Base-by-base conservation (phyloP, 2,329 filamentous ascomycete genomes). In the Colletotrichum plurivorum region DNA sequence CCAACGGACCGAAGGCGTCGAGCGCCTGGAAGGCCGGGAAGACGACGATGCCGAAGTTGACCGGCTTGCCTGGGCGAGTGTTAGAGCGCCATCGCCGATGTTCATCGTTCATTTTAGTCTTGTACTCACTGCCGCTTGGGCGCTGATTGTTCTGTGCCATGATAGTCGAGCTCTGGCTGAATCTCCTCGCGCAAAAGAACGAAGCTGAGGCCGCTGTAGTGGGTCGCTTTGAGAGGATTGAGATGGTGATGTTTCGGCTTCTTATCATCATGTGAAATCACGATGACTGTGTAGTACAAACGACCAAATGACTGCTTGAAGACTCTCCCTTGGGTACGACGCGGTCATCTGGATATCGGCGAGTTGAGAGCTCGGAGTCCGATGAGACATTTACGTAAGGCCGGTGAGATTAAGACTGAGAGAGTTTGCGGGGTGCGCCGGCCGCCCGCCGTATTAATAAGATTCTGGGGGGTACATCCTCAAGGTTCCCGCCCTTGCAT, bases 1-100 rank as follows among this genome's bases (percentile, higher is more conserved):
- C 79, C 4, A 81, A 57, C 2, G 80, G 78, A 0, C 82, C 82
- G 15, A 76, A 81, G 27, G 79, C 77, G 56, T 82, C 81, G 39
- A 82, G 75, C 2, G 78, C 75, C 59, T 81, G 77, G 70, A 81
- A 82, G 27, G 75, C 79, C 1, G 73, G 71, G 70, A 79, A 82
- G 1, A 82, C 70, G 20, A 80, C 74, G 22, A 82, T 72, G 31
- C 76, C 80, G 53, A 73, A 78, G 22, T 73, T 74, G 15, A 66
- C 70, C 0, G 73, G 71, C 45, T 69, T 69, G 18, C 20, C 67
- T 69, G 45, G 6, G 9, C 0, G 10, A 5, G 12, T 12, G 4
- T 49, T 7, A 49, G 46, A 25, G 5, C 12, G 20, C 5, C 15
- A n/a, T 4, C 13, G 3, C 31, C 9, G 15, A 43, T 15, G 2